These are phyloP conservation scores for Dendrocalamus latiflorus DNA, from an alignment of 202 grass and related monocot genomes.

Conservation along the genomic window DNA sequence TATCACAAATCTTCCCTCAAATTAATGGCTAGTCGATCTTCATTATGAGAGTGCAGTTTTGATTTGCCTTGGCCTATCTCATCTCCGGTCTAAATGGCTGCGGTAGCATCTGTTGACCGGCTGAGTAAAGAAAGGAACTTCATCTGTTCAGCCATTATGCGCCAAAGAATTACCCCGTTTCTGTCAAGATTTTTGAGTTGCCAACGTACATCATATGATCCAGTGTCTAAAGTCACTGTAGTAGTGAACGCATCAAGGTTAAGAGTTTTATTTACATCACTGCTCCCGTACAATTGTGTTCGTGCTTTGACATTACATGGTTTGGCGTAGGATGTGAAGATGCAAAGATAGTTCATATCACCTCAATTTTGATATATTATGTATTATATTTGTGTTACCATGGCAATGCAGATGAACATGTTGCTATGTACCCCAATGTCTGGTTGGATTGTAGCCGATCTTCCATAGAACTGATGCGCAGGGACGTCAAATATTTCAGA, in stretches of 20 bases:
- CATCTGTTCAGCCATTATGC: background rate
- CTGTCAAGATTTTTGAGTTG: slow-evolving; percentile 4
- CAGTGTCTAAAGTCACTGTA: background rate
- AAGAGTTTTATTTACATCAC: background rate
- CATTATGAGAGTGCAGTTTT: background rate
- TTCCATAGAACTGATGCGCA: background rate
- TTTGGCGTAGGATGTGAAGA: slow-evolving; percentile 16
- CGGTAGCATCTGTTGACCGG: slow-evolving; percentile 1
- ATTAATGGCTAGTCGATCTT: slow-evolving; percentile 61
- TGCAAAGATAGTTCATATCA: background rate
- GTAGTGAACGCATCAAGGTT: background rate
- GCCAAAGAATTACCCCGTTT: background rate
- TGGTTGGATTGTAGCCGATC: too few species aligned
- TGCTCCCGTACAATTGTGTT: background rate
- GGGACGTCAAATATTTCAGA: background rate
- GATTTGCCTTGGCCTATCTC: slow-evolving; percentile 5
- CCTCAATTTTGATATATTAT: slow-evolving; percentile 45
- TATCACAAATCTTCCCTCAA: slow-evolving; percentile 93
- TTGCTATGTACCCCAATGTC: background rate
- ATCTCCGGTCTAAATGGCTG: background rate
- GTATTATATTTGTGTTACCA: background rate
- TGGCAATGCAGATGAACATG: background rate
- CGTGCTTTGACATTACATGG: background rate
- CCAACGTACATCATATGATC: slow-evolving; percentile 17
- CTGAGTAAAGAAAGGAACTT: background rate